phyloP scores from a whole-genome alignment of 345 rosid species.

The Aurinia saxatilis region DNA sequence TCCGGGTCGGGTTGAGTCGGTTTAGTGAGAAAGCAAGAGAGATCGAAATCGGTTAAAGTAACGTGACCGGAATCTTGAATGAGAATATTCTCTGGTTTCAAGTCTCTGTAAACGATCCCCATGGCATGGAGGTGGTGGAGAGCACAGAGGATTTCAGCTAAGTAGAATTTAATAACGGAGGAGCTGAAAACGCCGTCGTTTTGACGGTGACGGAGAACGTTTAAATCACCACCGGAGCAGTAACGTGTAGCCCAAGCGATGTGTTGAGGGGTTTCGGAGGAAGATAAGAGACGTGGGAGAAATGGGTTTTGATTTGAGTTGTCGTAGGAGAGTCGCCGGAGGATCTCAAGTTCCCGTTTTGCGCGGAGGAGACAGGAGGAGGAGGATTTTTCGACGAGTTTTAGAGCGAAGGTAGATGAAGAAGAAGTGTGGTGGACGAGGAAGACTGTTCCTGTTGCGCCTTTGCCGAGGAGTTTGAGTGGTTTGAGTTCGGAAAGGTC shows the following conservation, averaged over 20 bases:
- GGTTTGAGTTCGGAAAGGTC: conserved; percentile 43
- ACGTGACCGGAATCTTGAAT: conserved; percentile 84
- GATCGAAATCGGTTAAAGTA: conserved; percentile 93
- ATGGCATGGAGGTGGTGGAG: conserved; percentile 66
- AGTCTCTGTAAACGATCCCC: conserved; percentile 82
- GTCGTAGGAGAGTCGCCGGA: conserved; percentile 36
- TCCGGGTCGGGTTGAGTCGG: conserved; percentile 29
- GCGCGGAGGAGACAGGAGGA: conserved; percentile 57
- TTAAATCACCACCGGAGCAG: conserved; percentile 93
- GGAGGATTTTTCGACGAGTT: conserved; percentile 62
- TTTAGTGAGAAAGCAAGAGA: conserved; percentile 51
- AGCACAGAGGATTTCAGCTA: conserved; percentile 82
- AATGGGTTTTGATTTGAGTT: conserved; percentile 47
- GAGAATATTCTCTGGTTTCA: conserved; percentile 88
- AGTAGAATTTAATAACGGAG: conserved; percentile 64
- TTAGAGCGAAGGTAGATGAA: conserved; percentile 59
- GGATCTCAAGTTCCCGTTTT: conserved; percentile 67
- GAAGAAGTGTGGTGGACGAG: conserved; percentile 63
- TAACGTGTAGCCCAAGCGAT: conserved; percentile 83
- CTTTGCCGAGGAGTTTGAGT: conserved; percentile 67
- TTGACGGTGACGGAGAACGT: conserved; percentile 75
- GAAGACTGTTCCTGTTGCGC: conserved; percentile 93
- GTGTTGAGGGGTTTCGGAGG: conserved; percentile 50
- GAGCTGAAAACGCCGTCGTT: conserved; percentile 80
- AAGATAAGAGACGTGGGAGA: conserved; percentile 65